Evolutionary conservation across 2,329 filamentous ascomycete genomes (phyloP).

Genomic region (Periconia sp.): DNA sequence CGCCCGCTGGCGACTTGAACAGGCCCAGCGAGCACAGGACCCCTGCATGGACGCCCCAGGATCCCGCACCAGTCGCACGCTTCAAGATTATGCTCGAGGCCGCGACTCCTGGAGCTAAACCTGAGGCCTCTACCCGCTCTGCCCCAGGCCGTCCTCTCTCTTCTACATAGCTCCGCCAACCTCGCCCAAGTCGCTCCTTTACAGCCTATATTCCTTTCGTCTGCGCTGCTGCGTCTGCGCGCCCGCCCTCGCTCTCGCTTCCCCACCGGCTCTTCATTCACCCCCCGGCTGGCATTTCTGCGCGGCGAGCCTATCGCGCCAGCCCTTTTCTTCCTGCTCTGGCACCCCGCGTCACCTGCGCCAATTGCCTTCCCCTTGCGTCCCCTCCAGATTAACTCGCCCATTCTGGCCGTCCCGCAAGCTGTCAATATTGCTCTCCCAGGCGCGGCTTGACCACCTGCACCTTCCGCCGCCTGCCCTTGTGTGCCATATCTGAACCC

Average conservation of each 20-base stretch:
- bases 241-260: conserved; percentile 25
- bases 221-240: conserved; percentile 24
- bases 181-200: conserved; percentile 41
- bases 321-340: conserved; percentile 30
- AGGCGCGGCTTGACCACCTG: conserved; percentile 24
- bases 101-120: too few relatives aligned
- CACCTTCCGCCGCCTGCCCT: conserved; percentile 23
- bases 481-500: conserved; percentile 28
- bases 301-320: conserved; percentile 25
- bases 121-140: not conserved
- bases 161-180: conserved; percentile 14
- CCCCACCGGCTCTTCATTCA: conserved; percentile 35
- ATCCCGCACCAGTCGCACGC: conserved; percentile 5
- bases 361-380: conserved; percentile 35
- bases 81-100: too few relatives aligned
- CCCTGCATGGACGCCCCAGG: conserved; percentile 1
- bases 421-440: conserved; percentile 23
- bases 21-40: not conserved
- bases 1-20: not conserved
- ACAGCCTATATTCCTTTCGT: conserved; percentile 29
- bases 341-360: conserved; percentile 33
- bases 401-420: conserved; percentile 27
- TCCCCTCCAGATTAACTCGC: conserved; percentile 35
- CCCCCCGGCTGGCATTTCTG: conserved; percentile 37
- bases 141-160: not conserved